Evolutionary conservation across 2,329 filamentous ascomycete species (phyloP), one percentile per base, ranked within the genome.

Genomic region (Metarhizium sp.): DNA sequence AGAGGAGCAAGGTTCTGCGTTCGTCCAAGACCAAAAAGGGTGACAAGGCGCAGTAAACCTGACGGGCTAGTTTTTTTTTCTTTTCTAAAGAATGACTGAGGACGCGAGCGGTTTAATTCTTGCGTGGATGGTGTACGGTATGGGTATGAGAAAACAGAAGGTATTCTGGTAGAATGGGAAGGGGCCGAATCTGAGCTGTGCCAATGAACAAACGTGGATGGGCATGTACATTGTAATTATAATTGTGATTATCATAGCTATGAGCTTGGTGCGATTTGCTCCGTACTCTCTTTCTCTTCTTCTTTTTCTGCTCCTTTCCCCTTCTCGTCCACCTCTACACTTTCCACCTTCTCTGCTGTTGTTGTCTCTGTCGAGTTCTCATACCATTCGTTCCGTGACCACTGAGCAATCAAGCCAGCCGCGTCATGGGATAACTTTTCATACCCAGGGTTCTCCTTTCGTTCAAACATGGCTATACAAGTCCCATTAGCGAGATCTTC

Each of bases 1-100:
- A 99, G 79, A 80, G 92, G 63, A 79, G 82, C 61, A 95, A 90
- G 79, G 82, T 92, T 54, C 76, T 90, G 75, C 81, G 82, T 54
- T 80, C 78, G 45, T 81, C 84, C 66, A 81, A 79, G 71, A 63
- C 68, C 32, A 65, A 4, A 25, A 25, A 75, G 61, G 67, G 73
- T 50, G 64, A 64, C 50, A 77, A 79, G 67, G 73, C 73, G 57
- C 68, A 74, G 62, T 76, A 64, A 57, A 13, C 16, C 20, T 29
- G 18, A 16, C 45, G 18, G 6, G n/a, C 42, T 25, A 25, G 25
- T 25, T 25, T 25, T 34, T 34, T 34, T 7, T 34, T 34, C 11
- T 7, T 34, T 11, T 34, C 32, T 11, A 34, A 7, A 34, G 32
- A 11, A 7, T 34, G 10, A 34, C 5, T 34, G 7, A 7, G 32